Percentiles rank a stretch among this genome's conserved stretches.
These are phyloP conservation scores for Pseudogymnoascus sp. DNA, from an alignment of 2,329 filamentous ascomycete species.

Conservation along the genomic window DNA sequence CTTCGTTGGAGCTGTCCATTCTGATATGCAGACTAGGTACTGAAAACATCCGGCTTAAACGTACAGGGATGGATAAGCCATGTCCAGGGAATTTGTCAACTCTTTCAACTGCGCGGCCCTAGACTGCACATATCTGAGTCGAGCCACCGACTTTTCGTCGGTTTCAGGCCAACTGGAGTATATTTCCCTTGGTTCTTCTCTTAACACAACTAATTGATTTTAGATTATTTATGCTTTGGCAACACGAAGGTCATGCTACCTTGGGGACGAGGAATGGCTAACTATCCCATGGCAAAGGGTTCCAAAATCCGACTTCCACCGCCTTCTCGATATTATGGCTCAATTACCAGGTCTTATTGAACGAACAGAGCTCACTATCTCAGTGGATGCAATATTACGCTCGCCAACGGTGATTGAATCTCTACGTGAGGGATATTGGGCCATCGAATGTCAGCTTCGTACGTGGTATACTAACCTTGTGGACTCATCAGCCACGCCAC, in stretches of 20 bases:
- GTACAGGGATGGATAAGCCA: constrained; percentile 12
- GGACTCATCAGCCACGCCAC: constrained; percentile 11
- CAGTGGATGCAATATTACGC: constrained; percentile 14
- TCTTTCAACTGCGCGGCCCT: constrained; percentile 12
- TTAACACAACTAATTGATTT: constrained; percentile 11
- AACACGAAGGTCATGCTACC: constrained; percentile 11
- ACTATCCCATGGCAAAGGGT: constrained; percentile 12
- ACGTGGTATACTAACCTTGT: constrained; percentile 11
- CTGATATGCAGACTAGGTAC: constrained; percentile 12
- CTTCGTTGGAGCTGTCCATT: constrained; percentile 10
- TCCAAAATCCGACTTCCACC: constrained; percentile 13
- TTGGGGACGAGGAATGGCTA: constrained; percentile 13
- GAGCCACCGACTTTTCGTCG: constrained; percentile 11
- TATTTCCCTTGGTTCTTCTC: constrained; percentile 11
- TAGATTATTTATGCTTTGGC: constrained; percentile 13
- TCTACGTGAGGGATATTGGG: constrained; percentile 12
- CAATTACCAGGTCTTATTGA: constrained; percentile 11
- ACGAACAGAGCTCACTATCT: constrained; percentile 10
- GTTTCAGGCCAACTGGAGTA: constrained; percentile 12
- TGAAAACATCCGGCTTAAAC: constrained; percentile 10
- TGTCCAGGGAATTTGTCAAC: constrained; percentile 10
- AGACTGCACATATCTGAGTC: constrained; percentile 11
- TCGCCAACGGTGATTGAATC: constrained; percentile 10
- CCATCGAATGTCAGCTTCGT: constrained; percentile 11
- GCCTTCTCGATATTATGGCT: constrained; percentile 14